A percentile compares a stretch with the other conserved stretches of the same genome.
Evolutionary conservation across 768 basidiomycete genomes (phyloP).

Genomic region (Lactarius sanguifluus): DNA sequence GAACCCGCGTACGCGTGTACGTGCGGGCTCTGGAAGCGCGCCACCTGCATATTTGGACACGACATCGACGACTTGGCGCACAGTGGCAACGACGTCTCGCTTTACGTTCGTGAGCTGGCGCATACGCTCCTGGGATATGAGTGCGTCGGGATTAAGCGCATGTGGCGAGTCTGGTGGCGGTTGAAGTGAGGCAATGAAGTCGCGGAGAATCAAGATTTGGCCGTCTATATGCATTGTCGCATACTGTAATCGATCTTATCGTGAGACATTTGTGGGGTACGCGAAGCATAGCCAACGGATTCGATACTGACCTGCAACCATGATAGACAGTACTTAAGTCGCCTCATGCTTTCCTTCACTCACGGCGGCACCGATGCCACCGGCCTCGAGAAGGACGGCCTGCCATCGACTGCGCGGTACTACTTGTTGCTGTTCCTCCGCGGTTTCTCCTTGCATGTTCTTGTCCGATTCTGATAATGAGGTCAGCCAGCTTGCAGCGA

Average conservation of each 20-base stretch:
- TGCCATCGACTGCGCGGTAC: constrained; percentile 83
- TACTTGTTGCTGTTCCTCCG: constrained; percentile 50
- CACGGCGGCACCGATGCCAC: constrained; percentile 82
- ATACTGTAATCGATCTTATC: constrained; percentile 49
- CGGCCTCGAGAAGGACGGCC: constrained; percentile 79
- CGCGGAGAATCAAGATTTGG: constrained; percentile 79
- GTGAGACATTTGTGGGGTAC: constrained; percentile 1
- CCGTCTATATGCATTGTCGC: constrained; percentile 86
- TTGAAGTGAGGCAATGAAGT: constrained; percentile 75
- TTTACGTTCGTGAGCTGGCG: constrained; percentile 74
- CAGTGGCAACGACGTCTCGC: constrained; percentile 82
- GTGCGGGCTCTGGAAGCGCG: constrained; percentile 83
- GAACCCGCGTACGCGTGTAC: constrained; percentile 67
- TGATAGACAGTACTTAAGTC: constrained; percentile 80
- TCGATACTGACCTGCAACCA: constrained; percentile 72
- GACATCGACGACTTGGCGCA: constrained; percentile 86
- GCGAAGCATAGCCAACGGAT: background rate
- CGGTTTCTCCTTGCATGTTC: constrained; percentile 10
- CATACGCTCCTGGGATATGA: constrained; percentile 45
- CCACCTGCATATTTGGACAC: constrained; percentile 83
- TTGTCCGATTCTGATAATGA: constrained; percentile 14
- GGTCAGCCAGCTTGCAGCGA: constrained; percentile 5
- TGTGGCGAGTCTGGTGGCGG: constrained; percentile 41
- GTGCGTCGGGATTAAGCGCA: constrained; percentile 36
- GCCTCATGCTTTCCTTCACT: constrained; percentile 91